A percentile compares a stretch with the other conserved stretches of the same genome.
These are phyloP conservation scores for Pleurotus djamor DNA, from an alignment of 768 basidiomycete species.

Conservation along the genomic window DNA sequence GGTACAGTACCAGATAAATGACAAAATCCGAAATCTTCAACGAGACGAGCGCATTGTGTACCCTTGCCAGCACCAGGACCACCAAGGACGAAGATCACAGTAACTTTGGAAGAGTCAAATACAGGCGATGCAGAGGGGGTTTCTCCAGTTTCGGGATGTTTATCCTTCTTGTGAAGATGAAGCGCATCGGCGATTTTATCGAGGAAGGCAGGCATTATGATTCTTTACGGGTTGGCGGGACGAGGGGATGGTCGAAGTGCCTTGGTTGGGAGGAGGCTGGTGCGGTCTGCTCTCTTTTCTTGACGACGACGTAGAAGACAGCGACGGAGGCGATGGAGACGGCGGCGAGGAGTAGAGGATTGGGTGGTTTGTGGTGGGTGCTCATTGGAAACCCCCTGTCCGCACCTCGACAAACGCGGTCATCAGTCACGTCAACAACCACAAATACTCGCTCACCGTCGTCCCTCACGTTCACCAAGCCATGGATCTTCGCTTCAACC, in stretches of 20 bases:
- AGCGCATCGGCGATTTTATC: constrained; percentile 38
- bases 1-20: constrained; percentile 81
- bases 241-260: constrained; percentile 62
- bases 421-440: not conserved
- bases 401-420: not conserved
- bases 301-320: constrained; percentile 54
- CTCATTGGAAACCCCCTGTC: not conserved
- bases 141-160: not conserved
- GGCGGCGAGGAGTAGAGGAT: constrained; percentile 60
- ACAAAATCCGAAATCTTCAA: constrained; percentile 81
- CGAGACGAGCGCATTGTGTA: constrained; percentile 87
- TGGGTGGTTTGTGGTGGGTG: constrained; percentile 41
- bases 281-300: constrained; percentile 50
- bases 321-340: constrained; percentile 55
- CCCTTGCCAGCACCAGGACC: constrained; percentile 99
- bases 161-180: constrained; percentile 21
- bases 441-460: not conserved
- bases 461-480: constrained; percentile 8
- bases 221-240: constrained; percentile 54
- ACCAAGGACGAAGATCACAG: constrained; percentile 93
- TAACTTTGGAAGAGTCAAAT: constrained; percentile 74
- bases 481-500: constrained; percentile 62
- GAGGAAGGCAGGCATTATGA: constrained; percentile 33
- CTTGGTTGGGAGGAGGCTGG: constrained; percentile 63
- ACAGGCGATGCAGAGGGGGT: not conserved